Evolutionary conservation across 352 stramenopile genomes (phyloP), one percentile per base, ranked within the genome.

Genomic region (Pythium dissotocum): DNA sequence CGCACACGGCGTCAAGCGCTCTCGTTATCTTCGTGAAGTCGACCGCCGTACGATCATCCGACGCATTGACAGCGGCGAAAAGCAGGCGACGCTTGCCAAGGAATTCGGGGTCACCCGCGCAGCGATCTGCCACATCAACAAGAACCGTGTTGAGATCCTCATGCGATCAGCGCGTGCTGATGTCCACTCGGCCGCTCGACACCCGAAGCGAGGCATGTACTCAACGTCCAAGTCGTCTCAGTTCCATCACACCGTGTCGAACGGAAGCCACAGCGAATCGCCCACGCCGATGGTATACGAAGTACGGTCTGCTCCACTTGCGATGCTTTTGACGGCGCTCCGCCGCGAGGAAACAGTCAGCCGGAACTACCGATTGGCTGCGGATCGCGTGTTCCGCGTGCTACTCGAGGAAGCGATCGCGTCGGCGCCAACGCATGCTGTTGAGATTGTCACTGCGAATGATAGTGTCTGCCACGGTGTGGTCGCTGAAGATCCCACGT

Each of bases 121-220:
- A 26, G 75, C 75, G 44, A 73, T 82, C 46, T 79, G 70, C 52
- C 69, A 77, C 58, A 82, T 78, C 66, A 78, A 78, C 63, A 79
- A 82, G 66, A 82, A 82, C 48, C 76, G 72, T 35, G 54, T 72
- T 2, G 76, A 77, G 65, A 79, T 80, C 52, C 63, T 82, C 51
- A 69, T 67, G 44, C 72, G 76, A 2, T 77, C 70, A 35, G 54
- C 54, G 12, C 65, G 66, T 8, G 52, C 58, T 2, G 65, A 76
- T 55, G 70, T 73, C 44, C 59, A 65, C 51, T 63, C 55, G 8
- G 24, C 54, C 3, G 59, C 61, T 6, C 55, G 65, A 12, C 70
- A 73, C 32, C 70, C 65, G 2, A 73, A 77, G 53, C 65, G 70
- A 32, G 66, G 65, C 18, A 59, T 76, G 33, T 76, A 76, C 61